Conservation (phyloP, 495 filamentous ascomycete genomes). For the Pyrenula massariospora region DNA sequence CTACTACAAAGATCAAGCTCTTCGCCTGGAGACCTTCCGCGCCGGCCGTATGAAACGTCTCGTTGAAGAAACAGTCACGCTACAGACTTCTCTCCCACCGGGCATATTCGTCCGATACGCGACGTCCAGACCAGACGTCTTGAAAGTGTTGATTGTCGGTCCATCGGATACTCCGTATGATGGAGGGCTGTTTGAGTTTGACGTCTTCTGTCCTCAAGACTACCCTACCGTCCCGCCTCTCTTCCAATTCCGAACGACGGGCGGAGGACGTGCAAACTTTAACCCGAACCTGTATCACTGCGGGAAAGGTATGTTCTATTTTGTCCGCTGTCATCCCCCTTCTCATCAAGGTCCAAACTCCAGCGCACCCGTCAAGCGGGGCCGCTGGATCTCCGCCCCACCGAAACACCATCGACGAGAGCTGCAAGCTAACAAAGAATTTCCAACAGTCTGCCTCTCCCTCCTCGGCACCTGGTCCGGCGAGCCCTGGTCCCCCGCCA, state of each 20-base stretch:
- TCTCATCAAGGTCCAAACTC: not conserved
- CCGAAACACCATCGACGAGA: not conserved
- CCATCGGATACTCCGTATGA: slow-evolving; percentile 48
- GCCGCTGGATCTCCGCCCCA: too few relatives aligned
- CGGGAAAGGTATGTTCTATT: slow-evolving; percentile 33
- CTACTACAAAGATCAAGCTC: slow-evolving; percentile 8
- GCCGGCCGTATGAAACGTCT: slow-evolving; percentile 35
- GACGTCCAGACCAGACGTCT: slow-evolving; percentile 37
- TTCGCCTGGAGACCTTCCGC: slow-evolving; percentile 1
- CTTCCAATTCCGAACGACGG: slow-evolving; percentile 38
- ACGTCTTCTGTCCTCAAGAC: slow-evolving; percentile 30
- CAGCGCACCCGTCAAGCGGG: too few relatives aligned
- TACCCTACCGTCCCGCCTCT: slow-evolving; percentile 39
- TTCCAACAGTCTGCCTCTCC: slow-evolving; percentile 41
- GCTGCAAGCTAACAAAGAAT: not conserved
- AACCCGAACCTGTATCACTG: slow-evolving; percentile 49
- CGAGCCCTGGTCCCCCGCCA: slow-evolving; percentile 35
- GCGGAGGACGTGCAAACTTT: slow-evolving; percentile 28
- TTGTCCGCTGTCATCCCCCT: not conserved
- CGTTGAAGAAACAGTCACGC: slow-evolving; percentile 36
- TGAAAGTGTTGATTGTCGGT: slow-evolving; percentile 48
- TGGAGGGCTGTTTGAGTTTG: slow-evolving; percentile 50
- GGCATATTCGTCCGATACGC: slow-evolving; percentile 49
- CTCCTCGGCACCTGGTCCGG: slow-evolving; percentile 49
- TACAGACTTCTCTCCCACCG: slow-evolving; percentile 39